A percentile compares a stretch with the other conserved stretches of the same genome.
phyloP scores from a whole-genome alignment of 2,329 filamentous ascomycete genomes.

The Aphanoascus verrucosus region DNA sequence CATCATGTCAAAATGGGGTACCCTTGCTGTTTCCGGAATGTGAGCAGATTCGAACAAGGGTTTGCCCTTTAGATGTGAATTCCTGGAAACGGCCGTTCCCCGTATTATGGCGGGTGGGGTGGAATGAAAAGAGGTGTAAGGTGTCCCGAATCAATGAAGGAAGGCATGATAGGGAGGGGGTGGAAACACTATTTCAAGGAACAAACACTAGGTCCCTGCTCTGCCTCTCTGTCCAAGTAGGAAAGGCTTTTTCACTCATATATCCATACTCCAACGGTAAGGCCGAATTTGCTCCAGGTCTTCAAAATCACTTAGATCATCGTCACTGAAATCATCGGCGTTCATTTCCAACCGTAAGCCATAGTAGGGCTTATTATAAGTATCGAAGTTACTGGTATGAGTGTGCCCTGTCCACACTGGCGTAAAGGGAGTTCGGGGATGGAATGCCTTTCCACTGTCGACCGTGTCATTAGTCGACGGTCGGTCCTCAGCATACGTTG shows the following conservation, averaged over 20 bases:
- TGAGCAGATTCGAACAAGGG: too few relatives aligned
- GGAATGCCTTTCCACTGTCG: slow-evolving; percentile 23
- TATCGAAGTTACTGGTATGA: slow-evolving; percentile 13
- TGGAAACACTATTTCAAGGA: not conserved
- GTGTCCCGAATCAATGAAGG: not conserved
- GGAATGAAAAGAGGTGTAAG: not conserved
- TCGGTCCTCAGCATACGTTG: slow-evolving; percentile 8
- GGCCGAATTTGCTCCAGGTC: slow-evolving; percentile 27
- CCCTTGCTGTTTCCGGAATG: too few relatives aligned
- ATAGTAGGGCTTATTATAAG: not conserved
- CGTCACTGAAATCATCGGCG: slow-evolving; percentile 1
- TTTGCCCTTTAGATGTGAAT: too few relatives aligned
- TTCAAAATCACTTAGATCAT: slow-evolving; percentile 3
- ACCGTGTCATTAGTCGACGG: slow-evolving; percentile 26
- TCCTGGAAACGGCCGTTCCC: too few relatives aligned
- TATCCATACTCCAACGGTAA: slow-evolving; percentile 37
- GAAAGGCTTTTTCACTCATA: slow-evolving; percentile 20
- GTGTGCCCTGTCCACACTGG: slow-evolving; percentile 18
- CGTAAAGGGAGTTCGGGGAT: slow-evolving; percentile 7
- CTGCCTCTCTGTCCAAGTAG: not conserved
- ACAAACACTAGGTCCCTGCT: not conserved
- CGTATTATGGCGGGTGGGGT: too few relatives aligned
- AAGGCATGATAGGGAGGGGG: not conserved
- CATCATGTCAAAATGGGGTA: too few relatives aligned
- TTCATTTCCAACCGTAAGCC: slow-evolving; percentile 3